phyloP scores from a whole-genome alignment of 805 yeast genomes.

The Babjeviella inositovora region DNA sequence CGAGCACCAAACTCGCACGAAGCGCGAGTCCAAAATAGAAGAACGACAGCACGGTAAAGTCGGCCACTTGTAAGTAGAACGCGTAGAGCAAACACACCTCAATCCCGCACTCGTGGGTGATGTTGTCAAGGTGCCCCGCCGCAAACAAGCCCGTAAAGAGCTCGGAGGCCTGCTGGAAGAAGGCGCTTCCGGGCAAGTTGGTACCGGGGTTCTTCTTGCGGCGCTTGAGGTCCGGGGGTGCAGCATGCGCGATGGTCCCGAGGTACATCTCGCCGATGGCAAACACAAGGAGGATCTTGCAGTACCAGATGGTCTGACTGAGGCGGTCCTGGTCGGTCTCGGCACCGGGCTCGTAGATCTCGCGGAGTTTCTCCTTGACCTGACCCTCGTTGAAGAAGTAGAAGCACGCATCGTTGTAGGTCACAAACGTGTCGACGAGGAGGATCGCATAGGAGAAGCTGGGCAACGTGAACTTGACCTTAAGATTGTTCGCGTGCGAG shows the following conservation, averaged over 20 bases:
- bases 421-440: slow-evolving; percentile 59
- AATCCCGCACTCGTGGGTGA: slow-evolving; percentile 66
- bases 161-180: slow-evolving; percentile 68
- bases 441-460: slow-evolving; percentile 64
- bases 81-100: slow-evolving; percentile 66
- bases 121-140: slow-evolving; percentile 65
- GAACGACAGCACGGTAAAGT: slow-evolving; percentile 68
- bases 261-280: slow-evolving; percentile 75
- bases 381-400: slow-evolving; percentile 75
- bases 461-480: slow-evolving; percentile 60
- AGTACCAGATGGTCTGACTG: slow-evolving; percentile 67
- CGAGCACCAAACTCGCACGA: slow-evolving; percentile 54
- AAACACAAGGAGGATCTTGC: slow-evolving; percentile 57
- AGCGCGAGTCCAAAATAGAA: slow-evolving; percentile 68
- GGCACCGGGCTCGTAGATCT: slow-evolving; percentile 38
- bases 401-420: slow-evolving; percentile 73
- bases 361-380: slow-evolving; percentile 48
- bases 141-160: slow-evolving; percentile 64
- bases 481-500: slow-evolving; percentile 50
- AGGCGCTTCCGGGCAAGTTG: slow-evolving; percentile 64
- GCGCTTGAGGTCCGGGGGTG: slow-evolving; percentile 1
- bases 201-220: slow-evolving; percentile 8
- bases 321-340: slow-evolving; percentile 24
- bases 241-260: slow-evolving; percentile 26
- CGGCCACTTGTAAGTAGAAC: slow-evolving; percentile 70